phyloP scores from a whole-genome alignment of 2,329 filamentous ascomycete genomes.

The Neopestalotiopsis rosae region DNA sequence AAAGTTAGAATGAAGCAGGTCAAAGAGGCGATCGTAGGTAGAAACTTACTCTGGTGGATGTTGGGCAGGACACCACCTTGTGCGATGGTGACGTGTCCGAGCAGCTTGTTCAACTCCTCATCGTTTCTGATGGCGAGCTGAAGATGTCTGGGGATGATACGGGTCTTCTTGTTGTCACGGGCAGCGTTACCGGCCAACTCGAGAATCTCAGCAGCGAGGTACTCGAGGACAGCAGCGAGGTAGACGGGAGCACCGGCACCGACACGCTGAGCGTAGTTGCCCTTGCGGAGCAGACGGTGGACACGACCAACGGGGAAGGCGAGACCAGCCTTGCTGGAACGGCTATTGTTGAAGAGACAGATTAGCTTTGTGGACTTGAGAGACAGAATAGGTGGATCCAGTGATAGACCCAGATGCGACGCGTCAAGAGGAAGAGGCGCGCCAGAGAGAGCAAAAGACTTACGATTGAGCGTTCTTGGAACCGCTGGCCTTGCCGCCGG shows the following conservation, averaged over 20 bases:
- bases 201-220: conserved; percentile 97
- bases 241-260: conserved; percentile 98
- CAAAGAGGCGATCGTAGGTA: conserved; percentile 29
- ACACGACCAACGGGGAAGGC: conserved; percentile 99
- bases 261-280: conserved; percentile 99
- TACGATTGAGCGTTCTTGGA: conserved; percentile 99
- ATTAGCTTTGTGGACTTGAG: conserved; percentile 42
- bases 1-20: conserved; percentile 41
- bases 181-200: conserved; percentile 98
- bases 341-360: conserved; percentile 63
- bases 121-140: conserved; percentile 99
- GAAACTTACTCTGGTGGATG: conserved; percentile 89
- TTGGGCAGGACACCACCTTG: conserved; percentile 97
- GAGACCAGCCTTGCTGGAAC: conserved; percentile 98
- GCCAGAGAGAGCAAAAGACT: conserved; percentile 49
- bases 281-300: conserved; percentile 97
- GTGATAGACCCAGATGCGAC: conserved; percentile 13
- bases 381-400: conserved; percentile 10
- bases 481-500: conserved; percentile 98
- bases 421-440: conserved; percentile 9
- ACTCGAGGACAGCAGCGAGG: conserved; percentile 96
- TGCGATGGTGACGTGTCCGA: conserved; percentile 95
- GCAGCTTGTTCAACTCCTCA: conserved; percentile 99
- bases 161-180: conserved; percentile 99
- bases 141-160: conserved; percentile 98